Evolutionary conservation across 495 filamentous ascomycete genomes (phyloP).

Genomic region (Letharia lupina): DNA sequence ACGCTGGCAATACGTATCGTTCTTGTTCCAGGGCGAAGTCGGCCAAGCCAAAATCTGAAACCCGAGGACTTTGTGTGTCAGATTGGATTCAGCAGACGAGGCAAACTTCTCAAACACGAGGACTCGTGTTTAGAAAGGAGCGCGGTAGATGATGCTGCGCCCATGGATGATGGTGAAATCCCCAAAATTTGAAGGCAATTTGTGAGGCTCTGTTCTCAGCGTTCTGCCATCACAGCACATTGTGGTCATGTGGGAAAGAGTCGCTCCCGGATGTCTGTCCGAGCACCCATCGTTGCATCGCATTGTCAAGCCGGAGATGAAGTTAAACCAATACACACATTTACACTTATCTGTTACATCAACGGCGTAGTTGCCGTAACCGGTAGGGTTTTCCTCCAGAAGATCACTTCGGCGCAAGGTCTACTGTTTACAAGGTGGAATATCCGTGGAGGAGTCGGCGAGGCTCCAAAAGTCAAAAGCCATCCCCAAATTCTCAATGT

Average conservation of each 20-base stretch:
- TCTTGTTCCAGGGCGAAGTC: slow-evolving; percentile 10
- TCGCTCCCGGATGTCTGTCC: background rate
- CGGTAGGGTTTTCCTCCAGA: background rate
- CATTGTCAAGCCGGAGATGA: background rate
- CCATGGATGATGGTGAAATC: background rate
- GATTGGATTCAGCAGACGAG: slow-evolving; percentile 7
- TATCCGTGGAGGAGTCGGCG: background rate
- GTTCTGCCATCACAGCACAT: background rate
- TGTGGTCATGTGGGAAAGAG: background rate
- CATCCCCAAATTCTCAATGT: background rate
- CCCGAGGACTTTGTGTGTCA: slow-evolving; percentile 13
- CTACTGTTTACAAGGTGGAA: background rate
- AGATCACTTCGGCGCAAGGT: background rate
- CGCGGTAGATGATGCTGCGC: slow-evolving; percentile 17
- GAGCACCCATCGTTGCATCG: background rate
- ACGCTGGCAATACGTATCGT: background rate
- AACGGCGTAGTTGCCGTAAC: background rate
- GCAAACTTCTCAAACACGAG: background rate
- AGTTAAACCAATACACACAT: background rate
- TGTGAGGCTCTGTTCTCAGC: background rate
- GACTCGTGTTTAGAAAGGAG: slow-evolving; percentile 18
- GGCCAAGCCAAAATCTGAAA: slow-evolving; percentile 8
- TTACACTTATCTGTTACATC: background rate
- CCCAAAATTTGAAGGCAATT: too few species aligned
- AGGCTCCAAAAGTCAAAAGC: background rate